These are phyloP conservation scores for Chloropicon primus DNA, from an alignment of 139 green algal species.

Conservation along the genomic window DNA sequence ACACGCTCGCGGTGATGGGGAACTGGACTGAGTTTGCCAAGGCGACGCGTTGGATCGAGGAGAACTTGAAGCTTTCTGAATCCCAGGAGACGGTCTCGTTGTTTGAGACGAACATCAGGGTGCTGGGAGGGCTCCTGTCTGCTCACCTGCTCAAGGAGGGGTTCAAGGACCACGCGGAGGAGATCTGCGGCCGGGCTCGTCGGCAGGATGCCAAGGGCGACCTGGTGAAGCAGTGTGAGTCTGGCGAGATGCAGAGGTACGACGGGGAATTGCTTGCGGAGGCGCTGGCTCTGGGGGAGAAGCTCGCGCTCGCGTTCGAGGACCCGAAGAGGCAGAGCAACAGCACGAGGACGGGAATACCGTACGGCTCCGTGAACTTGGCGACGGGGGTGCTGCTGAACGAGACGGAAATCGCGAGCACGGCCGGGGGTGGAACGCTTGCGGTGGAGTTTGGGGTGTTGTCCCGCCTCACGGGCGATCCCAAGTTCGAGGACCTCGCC, in stretches of 20 bases:
- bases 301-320: constrained; percentile 68
- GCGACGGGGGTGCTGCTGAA: constrained; percentile 11
- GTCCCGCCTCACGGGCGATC: constrained; percentile 16
- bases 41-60: constrained; percentile 3
- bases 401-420: constrained; percentile 45
- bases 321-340: constrained; percentile 38
- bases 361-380: constrained; percentile 42
- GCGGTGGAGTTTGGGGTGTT: constrained; percentile 74
- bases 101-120: constrained; percentile 56
- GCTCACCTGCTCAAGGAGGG: constrained; percentile 16
- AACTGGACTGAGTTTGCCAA: constrained; percentile 22
- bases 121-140: constrained; percentile 37
- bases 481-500: constrained; percentile 20
- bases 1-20: constrained; percentile 58
- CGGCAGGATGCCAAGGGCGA: background rate
- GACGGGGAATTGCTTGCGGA: constrained; percentile 37
- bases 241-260: constrained; percentile 25
- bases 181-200: too few species aligned
- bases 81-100: constrained; percentile 25
- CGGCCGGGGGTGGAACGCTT: constrained; percentile 71
- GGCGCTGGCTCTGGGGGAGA: constrained; percentile 46
- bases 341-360: constrained; percentile 14
- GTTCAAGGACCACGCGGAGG: background rate
- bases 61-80: background rate
- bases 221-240: background rate